Evolutionary conservation across 2,329 filamentous ascomycete genomes (phyloP).

Genomic region (Colletotrichum lini): DNA sequence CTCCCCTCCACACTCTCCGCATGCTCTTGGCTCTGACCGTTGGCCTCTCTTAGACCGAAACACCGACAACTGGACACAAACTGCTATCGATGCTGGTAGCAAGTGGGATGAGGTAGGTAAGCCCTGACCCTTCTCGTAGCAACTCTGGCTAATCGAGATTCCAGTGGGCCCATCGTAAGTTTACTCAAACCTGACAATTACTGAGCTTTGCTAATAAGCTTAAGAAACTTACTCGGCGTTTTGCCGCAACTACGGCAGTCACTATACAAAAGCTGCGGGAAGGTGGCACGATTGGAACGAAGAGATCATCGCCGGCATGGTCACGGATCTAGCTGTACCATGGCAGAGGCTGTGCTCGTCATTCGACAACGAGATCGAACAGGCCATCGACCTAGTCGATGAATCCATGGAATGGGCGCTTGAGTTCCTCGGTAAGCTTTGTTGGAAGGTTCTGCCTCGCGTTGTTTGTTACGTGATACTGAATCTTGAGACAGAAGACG

Average conservation of each 20-base stretch:
- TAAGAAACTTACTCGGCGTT: slow-evolving; percentile 58
- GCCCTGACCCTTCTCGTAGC: too few species aligned
- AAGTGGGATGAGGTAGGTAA: slow-evolving; percentile 56
- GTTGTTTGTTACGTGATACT: too few species aligned
- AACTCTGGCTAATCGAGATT: background rate
- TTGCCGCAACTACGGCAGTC: slow-evolving; percentile 57
- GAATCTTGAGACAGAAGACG: too few species aligned
- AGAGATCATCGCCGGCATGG: slow-evolving; percentile 58
- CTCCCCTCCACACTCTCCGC: too few species aligned
- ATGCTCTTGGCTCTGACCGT: background rate
- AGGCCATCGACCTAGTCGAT: slow-evolving; percentile 29
- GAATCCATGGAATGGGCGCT: slow-evolving; percentile 18
- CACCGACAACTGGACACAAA: slow-evolving; percentile 46
- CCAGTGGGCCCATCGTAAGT: slow-evolving; percentile 13
- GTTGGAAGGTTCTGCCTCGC: too few species aligned
- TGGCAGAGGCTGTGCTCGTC: slow-evolving; percentile 49
- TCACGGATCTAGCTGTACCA: slow-evolving; percentile 47
- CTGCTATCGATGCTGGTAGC: slow-evolving; percentile 47
- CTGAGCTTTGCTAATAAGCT: slow-evolving; percentile 11
- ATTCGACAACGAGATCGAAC: background rate
- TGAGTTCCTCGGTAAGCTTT: slow-evolving; percentile 42
- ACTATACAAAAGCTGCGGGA: slow-evolving; percentile 47
- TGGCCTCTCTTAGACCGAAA: background rate
- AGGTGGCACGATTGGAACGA: slow-evolving; percentile 60
- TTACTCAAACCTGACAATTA: background rate